Base-by-base conservation (phyloP, 495 filamentous ascomycete genomes). In the Penicillium roqueforti region DNA sequence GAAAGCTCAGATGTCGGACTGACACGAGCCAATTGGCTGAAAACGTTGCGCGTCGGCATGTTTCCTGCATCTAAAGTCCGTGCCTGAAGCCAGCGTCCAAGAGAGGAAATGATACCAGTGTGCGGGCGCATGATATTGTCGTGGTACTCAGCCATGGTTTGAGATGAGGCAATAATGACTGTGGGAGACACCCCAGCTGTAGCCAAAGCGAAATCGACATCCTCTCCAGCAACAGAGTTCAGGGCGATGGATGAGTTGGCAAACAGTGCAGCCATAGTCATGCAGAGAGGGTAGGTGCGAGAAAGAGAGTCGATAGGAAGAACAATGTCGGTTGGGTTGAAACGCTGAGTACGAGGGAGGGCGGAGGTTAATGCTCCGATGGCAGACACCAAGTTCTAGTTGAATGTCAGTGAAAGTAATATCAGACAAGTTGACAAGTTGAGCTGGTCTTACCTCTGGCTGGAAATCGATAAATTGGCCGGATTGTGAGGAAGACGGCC, bases 221-320 rank as follows among this genome's bases (percentile, higher is more conserved):
- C 79, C 22, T 79, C 75, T 7, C 87, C 83, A 29, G 89, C 87
- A 19, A 93, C 90, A 2, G 91, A 91, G 64, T 89, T 97, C 56
- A 99, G 80, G 23, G 92, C 93, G 18, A 97, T 76, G 0, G 91
- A 91, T 32, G 89, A 80, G 61, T 92, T 91, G 20, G 83, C 87
- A 68, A 80, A 92, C 5, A 99, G 80, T 0, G 92, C 91, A 20
- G 85, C 84, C 54, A 97, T 78, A 14, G 91, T 89, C 45, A 91
- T 79, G 42, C 84, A 81, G 14, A 97, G 80, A 2, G 89, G 80
- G 69, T 95, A 95, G 0, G 85, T 83, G 41, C 84, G 78, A 2
- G 86, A 86, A 20, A 97, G 83, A 3, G 87, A 85, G 56, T 92
- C 89, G 36, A 89, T 89, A 0, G 92, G 86, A n/a, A 97, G 80